Base-by-base conservation (phyloP, 768 basidiomycete species). In the Crassisporium funariophilum region DNA sequence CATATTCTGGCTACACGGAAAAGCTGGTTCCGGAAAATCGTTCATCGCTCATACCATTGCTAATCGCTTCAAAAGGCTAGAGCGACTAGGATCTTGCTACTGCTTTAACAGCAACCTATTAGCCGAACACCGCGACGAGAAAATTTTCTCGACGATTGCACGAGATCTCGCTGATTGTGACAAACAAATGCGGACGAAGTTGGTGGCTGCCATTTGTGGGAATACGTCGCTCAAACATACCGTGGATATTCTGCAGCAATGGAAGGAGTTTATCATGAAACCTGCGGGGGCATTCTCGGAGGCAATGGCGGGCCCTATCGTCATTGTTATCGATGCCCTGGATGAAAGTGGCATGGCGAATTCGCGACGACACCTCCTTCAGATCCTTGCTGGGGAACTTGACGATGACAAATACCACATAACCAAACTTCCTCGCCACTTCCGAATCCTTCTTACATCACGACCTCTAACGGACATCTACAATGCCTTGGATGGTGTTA, bases 21-120 rank as follows among this genome's bases (percentile, higher is more conserved):
- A n/a, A n/a, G n/a, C 71, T 10, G 73, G 72, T 8, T 57, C 52
- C 8, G 73, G 73, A 8, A 74, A 72, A 51, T 69, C 70, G 2
- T 50, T 69, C 19, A 66, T 74, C 13, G 61, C 69, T 5, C 61
- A 66, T 27, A 64, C 67, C 5, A 49, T 73, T n/a, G 64, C 65
- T 11, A 15, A 54, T 4, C 45, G 42, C 15, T 56, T 62, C 11
- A 39, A 52, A 12, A 36, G 56, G 4, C 35, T 44, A 11, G 48
- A 53, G 2, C 35, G 46, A 9, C 63, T 73, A 12, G 70, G 67
- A 3, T 62, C 65, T 2, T 67, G 56, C 13, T 70, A 66, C 49
- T 66, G 64, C 50, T 71, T 69, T 46, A 56, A 62, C 24, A 50
- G 57, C 2, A 47, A 45, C 12, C 38, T 54, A 20, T 42, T 54